phyloP scores from a whole-genome alignment of 148 eudicot genomes.

The Heliosperma pusillum region DNA sequence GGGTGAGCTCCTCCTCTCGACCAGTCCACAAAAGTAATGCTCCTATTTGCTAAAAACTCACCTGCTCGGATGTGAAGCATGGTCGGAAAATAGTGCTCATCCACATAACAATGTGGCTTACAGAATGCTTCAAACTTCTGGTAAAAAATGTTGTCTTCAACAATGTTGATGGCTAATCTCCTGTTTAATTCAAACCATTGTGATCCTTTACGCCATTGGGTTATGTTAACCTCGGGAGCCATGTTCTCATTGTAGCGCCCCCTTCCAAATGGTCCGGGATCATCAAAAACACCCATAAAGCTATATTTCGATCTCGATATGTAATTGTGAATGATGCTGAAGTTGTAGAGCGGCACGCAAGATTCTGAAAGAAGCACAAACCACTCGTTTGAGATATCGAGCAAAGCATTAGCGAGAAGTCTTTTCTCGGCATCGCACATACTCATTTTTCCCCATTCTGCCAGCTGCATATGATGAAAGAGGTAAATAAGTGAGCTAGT shows the following conservation, averaged over 20 bases:
- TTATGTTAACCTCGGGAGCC: slow-evolving; percentile 66
- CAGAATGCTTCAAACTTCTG: slow-evolving; percentile 63
- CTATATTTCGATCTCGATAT: slow-evolving; percentile 52
- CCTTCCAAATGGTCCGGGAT: slow-evolving; percentile 72
- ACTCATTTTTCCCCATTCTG: slow-evolving; percentile 90
- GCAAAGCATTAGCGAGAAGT: slow-evolving; percentile 78
- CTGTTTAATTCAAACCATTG: slow-evolving; percentile 80
- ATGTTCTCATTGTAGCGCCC: slow-evolving; percentile 63
- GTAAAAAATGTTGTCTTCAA: slow-evolving; percentile 56
- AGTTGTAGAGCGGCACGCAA: slow-evolving; percentile 73
- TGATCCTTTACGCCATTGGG: slow-evolving; percentile 80
- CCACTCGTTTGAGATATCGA: slow-evolving; percentile 73
- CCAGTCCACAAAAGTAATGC: slow-evolving; percentile 93
- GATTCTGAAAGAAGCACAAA: slow-evolving; percentile 79
- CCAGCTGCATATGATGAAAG: slow-evolving; percentile 30
- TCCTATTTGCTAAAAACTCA: slow-evolving; percentile 56
- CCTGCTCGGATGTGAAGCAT: slow-evolving; percentile 62
- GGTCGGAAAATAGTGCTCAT: slow-evolving; percentile 91
- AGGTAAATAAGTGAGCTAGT: background rate
- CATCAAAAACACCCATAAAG: slow-evolving; percentile 71
- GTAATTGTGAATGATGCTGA: slow-evolving; percentile 53
- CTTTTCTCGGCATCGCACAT: slow-evolving; percentile 89
- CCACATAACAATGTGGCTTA: slow-evolving; percentile 70
- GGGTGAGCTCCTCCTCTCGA: slow-evolving; percentile 89
- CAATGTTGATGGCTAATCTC: slow-evolving; percentile 46